Evolutionary conservation across 495 filamentous ascomycete species (phyloP), one percentile per base, ranked within the genome.

Genomic region (Neurospora cerealis): DNA sequence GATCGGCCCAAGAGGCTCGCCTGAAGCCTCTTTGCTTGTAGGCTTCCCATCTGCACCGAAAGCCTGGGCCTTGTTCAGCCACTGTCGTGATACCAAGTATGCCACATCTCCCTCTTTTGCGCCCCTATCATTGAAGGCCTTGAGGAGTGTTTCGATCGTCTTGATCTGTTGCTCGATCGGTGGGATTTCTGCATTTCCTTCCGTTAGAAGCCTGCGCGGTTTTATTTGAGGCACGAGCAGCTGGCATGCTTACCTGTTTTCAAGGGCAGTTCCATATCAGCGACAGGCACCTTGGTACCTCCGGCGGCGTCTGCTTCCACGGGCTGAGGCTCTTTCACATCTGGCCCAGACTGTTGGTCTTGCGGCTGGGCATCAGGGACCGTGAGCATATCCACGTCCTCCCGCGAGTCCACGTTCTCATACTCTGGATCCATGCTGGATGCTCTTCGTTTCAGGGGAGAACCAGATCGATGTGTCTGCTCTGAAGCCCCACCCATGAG

Each of bases 161-260:
- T 86, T 86, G 62, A 97, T 88, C 76, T 98, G 96, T 37, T 93
- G 90, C 70, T 95, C 93, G 74, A 93, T 85, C n/a, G 88, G 82
- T 17, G 89, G 91, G 8, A 80, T 77, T 41, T 81, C 81, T 80
- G 48, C 34, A 5, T 34, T 15, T 69, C 10, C 36, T 40, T 62
- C 40, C 17, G 28, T 36, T 13, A 36, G 44, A 69, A 69, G 39
- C 32, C 17, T 13, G 13, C 8, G 41, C 42, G 21, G 66, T 75
- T 42, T 73, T 46, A 62, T 39, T 15, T 13, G 15, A 15, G 46
- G 2, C 15, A 24, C 19, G 15, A 15, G 32, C 5, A 36, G 15
- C 2, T 48, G 42, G 66, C 21, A 37, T 34, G 44, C 36, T 74
- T 77, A 81, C 78, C 78, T 70, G 66, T 80, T 41, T 74, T 54